Conservation (phyloP, 257 asterid genomes). For the Paraleonurus japonicus region DNA sequence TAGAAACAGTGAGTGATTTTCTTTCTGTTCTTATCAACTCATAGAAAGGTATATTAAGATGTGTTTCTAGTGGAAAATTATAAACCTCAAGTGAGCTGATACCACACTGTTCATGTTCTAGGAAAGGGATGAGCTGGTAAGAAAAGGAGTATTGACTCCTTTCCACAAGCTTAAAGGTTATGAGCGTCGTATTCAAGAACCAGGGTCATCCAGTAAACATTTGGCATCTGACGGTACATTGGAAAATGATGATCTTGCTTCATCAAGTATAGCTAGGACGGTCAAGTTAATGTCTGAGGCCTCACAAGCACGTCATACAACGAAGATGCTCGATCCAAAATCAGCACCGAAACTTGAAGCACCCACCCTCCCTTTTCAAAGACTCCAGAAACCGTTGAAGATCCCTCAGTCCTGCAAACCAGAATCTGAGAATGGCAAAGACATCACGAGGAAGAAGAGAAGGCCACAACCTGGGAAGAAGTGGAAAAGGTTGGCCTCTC, state of each 20-base stretch:
- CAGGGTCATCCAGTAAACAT: conserved; percentile 54
- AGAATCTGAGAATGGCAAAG: conserved; percentile 45
- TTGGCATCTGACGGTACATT: conserved; percentile 32
- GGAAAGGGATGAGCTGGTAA: conserved; percentile 95
- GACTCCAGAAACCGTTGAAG: conserved; percentile 58
- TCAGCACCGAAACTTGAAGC: conserved; percentile 73
- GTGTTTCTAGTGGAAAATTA: conserved; percentile 8
- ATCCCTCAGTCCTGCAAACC: conserved; percentile 45
- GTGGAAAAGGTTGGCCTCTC: conserved; percentile 64
- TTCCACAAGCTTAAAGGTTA: conserved; percentile 94
- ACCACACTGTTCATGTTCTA: conserved; percentile 36
- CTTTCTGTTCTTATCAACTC: conserved; percentile 8
- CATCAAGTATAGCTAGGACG: conserved; percentile 77
- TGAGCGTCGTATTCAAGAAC: conserved; percentile 83
- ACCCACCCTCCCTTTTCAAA: conserved; percentile 74
- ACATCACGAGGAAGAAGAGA: conserved; percentile 54
- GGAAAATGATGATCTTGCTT: conserved; percentile 45
- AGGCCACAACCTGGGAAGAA: conserved; percentile 83
- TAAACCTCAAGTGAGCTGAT: conserved; percentile 23
- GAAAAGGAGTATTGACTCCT: conserved; percentile 94
- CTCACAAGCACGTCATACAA: conserved; percentile 75
- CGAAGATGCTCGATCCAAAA: conserved; percentile 77
- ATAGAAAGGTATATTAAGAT: conserved; percentile 11
- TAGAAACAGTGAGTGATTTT: conserved; percentile 83
- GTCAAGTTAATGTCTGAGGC: conserved; percentile 72